Evolutionary conservation across 1,284 basidiomycete genomes (phyloP).

Genomic region (Ceratobasidium sp.): DNA sequence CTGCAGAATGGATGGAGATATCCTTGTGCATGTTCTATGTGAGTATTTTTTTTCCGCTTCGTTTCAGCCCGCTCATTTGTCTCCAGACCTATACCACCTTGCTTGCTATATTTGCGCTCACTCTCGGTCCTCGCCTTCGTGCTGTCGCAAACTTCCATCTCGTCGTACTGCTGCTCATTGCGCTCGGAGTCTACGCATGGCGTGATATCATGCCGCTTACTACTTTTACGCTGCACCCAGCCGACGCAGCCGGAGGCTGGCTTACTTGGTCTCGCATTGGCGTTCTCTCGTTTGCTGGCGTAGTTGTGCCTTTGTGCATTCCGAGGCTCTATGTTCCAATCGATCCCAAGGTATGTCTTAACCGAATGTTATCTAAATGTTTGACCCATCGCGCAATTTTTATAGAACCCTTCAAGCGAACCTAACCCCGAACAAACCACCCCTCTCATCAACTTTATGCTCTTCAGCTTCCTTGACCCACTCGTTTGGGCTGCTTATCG

Average conservation of each 20-base stretch:
- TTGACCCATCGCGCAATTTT: conserved; percentile 49
- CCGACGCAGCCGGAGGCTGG: conserved; percentile 56
- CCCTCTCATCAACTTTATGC: conserved; percentile 64
- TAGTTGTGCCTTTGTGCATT: conserved; percentile 60
- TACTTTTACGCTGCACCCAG: conserved; percentile 60
- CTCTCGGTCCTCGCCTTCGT: conserved; percentile 16
- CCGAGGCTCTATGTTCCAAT: conserved; percentile 61
- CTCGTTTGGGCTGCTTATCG: conserved; percentile 60
- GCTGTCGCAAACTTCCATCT: conserved; percentile 50
- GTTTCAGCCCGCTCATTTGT: neutral
- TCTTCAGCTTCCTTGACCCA: conserved; percentile 69
- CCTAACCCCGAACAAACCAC: conserved; percentile 75
- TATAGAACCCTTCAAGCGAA: conserved; percentile 50
- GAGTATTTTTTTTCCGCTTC: conserved; percentile 1
- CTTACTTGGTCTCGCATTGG: conserved; percentile 56
- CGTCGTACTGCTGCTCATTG: conserved; percentile 56
- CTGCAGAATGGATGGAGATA: conserved; percentile 45
- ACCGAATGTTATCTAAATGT: conserved; percentile 43
- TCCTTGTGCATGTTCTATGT: conserved; percentile 44
- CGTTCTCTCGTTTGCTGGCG: conserved; percentile 56
- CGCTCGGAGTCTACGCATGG: conserved; percentile 63
- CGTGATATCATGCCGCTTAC: conserved; percentile 72
- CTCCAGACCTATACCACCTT: conserved; percentile 49
- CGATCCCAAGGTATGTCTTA: conserved; percentile 51
- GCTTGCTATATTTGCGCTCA: conserved; percentile 45